Evolutionary conservation across 768 basidiomycete genomes (phyloP).

Genomic region (Phanerochaete carnosa): DNA sequence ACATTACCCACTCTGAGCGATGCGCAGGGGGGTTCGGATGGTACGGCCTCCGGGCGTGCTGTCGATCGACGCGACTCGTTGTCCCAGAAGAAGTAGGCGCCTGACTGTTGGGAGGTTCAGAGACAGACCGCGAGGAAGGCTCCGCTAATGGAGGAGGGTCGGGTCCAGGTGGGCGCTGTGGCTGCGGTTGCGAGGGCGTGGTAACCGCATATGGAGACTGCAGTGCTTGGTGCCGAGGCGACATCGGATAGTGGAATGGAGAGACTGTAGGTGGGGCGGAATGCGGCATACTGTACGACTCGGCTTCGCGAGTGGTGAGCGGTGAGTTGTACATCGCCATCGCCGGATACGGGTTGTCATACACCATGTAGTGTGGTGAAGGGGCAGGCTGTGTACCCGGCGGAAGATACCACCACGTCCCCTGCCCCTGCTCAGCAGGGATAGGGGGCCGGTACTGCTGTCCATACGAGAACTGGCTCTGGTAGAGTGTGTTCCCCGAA

Average conservation of each 20-base stretch:
- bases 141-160: slow-evolving; percentile 6
- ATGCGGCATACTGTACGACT: slow-evolving; percentile 12
- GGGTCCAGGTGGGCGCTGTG: slow-evolving; percentile 8
- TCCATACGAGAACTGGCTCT: slow-evolving; percentile 28
- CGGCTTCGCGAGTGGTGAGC: slow-evolving; percentile 16
- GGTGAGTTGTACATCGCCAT: neutral
- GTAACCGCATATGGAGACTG: slow-evolving; percentile 6
- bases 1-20: slow-evolving; percentile 93
- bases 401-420: slow-evolving; percentile 53
- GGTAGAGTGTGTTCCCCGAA: slow-evolving; percentile 16
- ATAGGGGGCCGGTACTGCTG: slow-evolving; percentile 30
- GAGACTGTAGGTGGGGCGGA: slow-evolving; percentile 6
- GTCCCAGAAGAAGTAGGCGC: slow-evolving; percentile 8
- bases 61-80: slow-evolving; percentile 4
- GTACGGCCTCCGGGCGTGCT: slow-evolving; percentile 44
- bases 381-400: slow-evolving; percentile 22
- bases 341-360: slow-evolving; percentile 16
- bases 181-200: neutral
- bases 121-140: neutral
- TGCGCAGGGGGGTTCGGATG: slow-evolving; percentile 71
- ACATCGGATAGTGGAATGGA: slow-evolving; percentile 11
- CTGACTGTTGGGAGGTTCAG: neutral
- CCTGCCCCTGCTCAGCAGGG: slow-evolving; percentile 37
- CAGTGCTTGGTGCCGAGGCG: slow-evolving; percentile 10
- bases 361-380: slow-evolving; percentile 21